Percentiles rank a stretch among this genome's conserved stretches.
phyloP scores from a whole-genome alignment of 495 filamentous ascomycete genomes.

The Aspergillus olivimuriae region DNA sequence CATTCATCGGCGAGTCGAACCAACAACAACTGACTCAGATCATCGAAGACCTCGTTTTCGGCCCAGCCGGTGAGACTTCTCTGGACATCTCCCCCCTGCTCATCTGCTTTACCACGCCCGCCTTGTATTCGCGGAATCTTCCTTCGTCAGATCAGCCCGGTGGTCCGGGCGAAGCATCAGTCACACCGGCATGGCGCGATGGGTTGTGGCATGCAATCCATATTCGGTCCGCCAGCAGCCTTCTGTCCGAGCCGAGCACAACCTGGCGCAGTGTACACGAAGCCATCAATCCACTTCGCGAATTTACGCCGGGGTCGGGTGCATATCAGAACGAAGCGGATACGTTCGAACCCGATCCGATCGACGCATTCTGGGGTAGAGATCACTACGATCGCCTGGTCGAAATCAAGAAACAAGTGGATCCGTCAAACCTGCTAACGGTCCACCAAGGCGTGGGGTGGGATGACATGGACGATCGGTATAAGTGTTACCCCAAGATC shows the following conservation, averaged over 20 bases:
- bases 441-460: conserved; percentile 14
- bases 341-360: conserved; percentile 20
- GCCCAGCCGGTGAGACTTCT: not conserved
- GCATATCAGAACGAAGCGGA: conserved; percentile 43
- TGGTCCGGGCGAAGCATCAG: conserved; percentile 10
- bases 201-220: conserved; percentile 14
- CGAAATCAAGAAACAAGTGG: conserved; percentile 36
- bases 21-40: conserved; percentile 6
- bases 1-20: conserved; percentile 5
- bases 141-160: conserved; percentile 5
- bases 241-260: conserved; percentile 1
- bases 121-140: conserved; percentile 8
- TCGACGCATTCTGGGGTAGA: conserved; percentile 17
- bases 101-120: conserved; percentile 5
- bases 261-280: conserved; percentile 10
- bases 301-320: conserved; percentile 32
- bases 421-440: conserved; percentile 23
- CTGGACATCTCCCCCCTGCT: not conserved
- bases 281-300: conserved; percentile 8
- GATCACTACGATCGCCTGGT: conserved; percentile 33
- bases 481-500: conserved; percentile 14
- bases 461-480: conserved; percentile 11
- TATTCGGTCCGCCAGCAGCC: conserved; percentile 1
- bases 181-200: conserved; percentile 15
- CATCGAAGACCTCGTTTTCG: conserved; percentile 5